Conservation (phyloP, 2,329 filamentous ascomycete genomes). For the Verticillium tricorpus region DNA sequence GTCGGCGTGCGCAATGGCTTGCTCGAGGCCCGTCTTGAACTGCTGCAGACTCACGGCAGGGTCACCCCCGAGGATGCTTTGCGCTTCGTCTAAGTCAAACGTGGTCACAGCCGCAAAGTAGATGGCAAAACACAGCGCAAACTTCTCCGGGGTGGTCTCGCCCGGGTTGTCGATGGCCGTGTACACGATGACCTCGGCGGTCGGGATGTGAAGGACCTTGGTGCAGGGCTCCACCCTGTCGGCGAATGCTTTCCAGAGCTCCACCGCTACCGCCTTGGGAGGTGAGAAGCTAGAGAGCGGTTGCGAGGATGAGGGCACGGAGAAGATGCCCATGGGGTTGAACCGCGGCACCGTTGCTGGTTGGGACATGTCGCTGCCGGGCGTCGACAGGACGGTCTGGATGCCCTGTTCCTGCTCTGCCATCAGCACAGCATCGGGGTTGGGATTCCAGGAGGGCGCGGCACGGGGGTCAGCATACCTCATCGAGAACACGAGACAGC, state of each 20-base stretch:
- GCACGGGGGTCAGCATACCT: slow-evolving; percentile 14
- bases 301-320: slow-evolving; percentile 14
- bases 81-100: slow-evolving; percentile 31
- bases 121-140: slow-evolving; percentile 41
- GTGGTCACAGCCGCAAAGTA: slow-evolving; percentile 43
- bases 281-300: slow-evolving; percentile 18
- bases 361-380: neutral
- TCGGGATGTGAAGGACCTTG: slow-evolving; percentile 23
- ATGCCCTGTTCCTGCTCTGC: slow-evolving; percentile 12
- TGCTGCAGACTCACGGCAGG: slow-evolving; percentile 17
- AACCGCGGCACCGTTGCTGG: slow-evolving; percentile 16
- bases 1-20: slow-evolving; percentile 30
- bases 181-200: slow-evolving; percentile 25
- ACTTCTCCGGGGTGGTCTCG: slow-evolving; percentile 17
- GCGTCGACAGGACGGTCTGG: slow-evolving; percentile 14
- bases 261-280: slow-evolving; percentile 18
- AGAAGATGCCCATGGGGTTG: slow-evolving; percentile 28
- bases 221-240: slow-evolving; percentile 22
- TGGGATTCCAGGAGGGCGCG: no score
- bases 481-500: slow-evolving; percentile 27
- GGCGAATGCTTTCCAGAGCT: slow-evolving; percentile 24
- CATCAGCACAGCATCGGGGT: neutral
- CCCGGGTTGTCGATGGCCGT: slow-evolving; percentile 24
- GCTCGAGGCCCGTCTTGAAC: slow-evolving; percentile 30
- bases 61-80: slow-evolving; percentile 16